Evolutionary conservation across 2,329 filamentous ascomycete species (phyloP), one percentile per base, ranked within the genome.

Genomic region (Alternaria metachromatica): DNA sequence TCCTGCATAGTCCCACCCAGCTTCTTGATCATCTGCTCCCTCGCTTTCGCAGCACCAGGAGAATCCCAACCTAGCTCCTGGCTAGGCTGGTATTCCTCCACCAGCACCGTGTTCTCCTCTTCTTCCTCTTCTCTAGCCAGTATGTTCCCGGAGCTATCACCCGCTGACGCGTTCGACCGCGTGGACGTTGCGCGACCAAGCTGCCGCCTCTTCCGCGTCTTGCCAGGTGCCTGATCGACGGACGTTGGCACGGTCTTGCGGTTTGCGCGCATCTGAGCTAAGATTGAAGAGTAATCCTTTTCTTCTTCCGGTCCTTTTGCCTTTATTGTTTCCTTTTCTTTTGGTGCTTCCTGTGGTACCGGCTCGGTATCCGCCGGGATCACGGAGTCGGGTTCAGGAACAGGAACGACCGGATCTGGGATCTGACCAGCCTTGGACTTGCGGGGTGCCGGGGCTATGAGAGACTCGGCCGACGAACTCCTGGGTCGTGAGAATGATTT

Each of bases 61-160:
- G 76, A 77, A 54, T 81, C 80, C 75, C 79, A 82, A 0, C 76
- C 74, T 26, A 81, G 58, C 41, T 76, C 72, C 60, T 82, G 80
- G 37, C 75, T 79, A 2, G 80, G 75, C 58, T 78, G 71, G 46
- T 76, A 77, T 33, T 74, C 75, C 13, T 73, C 68, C 21, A 71
- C 60, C 12, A 67, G 48, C 7, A 70, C 62, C 11, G 64, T 68
- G 8, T 69, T 66, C 43, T 69, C 72, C 37, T 41, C 37, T 11
- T 69, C 63, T 11, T 69, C 63, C 9, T 69, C 65, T 7, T 69
- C 72, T n/a, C 65, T 67, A 37, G 61, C 67, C 30, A 67, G 62
- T n/a, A 62, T 61, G 15, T 69, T 67, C 9, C 60, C 69, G 3
- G 75, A 76, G 53, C 71, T 72, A n/a, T 74, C 74, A 6, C 71